Conservation (phyloP, 2,329 filamentous ascomycete species). For the Scytalidium sp. region DNA sequence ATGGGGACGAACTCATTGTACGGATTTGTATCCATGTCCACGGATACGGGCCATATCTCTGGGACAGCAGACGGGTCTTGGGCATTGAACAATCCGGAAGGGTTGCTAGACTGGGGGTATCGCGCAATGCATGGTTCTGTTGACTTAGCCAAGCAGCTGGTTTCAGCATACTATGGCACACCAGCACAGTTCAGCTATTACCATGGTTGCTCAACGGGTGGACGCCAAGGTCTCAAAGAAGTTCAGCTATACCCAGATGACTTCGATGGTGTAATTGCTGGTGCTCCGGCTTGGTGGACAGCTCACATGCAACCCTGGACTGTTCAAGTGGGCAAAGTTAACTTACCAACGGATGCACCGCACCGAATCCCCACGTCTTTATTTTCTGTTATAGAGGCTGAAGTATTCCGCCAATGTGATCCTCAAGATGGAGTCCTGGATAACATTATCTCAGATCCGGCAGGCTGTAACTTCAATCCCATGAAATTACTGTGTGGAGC, state of each 20-base stretch:
- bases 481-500: conserved; percentile 36
- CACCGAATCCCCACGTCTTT: conserved; percentile 24
- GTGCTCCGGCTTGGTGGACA: conserved; percentile 27
- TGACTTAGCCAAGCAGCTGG: not conserved
- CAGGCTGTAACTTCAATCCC: conserved; percentile 30
- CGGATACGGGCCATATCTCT: conserved; percentile 40
- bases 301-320: not conserved
- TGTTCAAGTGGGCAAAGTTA: not conserved
- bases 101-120: conserved; percentile 28
- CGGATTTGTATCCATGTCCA: conserved; percentile 37
- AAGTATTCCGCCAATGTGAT: conserved; percentile 46
- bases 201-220: conserved; percentile 45
- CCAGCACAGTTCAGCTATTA: conserved; percentile 36
- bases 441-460: conserved; percentile 38
- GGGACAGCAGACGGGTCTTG: conserved; percentile 28
- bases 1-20: conserved; percentile 35
- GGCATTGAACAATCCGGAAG: conserved; percentile 33
- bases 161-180: not conserved
- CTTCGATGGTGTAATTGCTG: conserved; percentile 45
- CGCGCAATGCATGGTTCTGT: not conserved
- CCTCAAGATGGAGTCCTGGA: conserved; percentile 44
- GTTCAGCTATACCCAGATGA: conserved; percentile 42
- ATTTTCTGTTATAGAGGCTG: conserved; percentile 31
- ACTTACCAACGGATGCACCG: conserved; percentile 34
- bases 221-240: conserved; percentile 43